phyloP scores from a whole-genome alignment of 345 rosid genomes.

The Dipteronia dyeriana region DNA sequence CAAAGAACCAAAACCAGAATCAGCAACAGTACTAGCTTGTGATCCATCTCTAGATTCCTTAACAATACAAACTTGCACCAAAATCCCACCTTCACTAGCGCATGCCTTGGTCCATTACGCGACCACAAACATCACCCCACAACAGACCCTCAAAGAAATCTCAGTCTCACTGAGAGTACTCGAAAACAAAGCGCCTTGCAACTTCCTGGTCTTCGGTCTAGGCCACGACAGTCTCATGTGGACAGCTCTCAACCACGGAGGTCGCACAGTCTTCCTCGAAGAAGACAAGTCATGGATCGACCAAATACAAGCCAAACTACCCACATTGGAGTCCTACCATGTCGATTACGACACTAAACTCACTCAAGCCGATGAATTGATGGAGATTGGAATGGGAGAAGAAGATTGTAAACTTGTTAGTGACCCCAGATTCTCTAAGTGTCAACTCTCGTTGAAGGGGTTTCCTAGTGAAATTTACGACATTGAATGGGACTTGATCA shows the following conservation, averaged over 20 bases:
- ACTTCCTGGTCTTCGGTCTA: slow-evolving; percentile 80
- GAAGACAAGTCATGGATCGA: slow-evolving; percentile 81
- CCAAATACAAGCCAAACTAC: slow-evolving; percentile 48
- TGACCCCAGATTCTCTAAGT: slow-evolving; percentile 63
- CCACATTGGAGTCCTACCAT: slow-evolving; percentile 68
- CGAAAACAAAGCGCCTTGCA: slow-evolving; percentile 74
- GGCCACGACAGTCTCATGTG: slow-evolving; percentile 97
- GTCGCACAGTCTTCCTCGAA: slow-evolving; percentile 83
- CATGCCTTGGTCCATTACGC: slow-evolving; percentile 74
- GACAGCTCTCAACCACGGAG: slow-evolving; percentile 76
- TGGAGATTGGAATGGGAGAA: slow-evolving; percentile 40
- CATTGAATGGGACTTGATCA: slow-evolving; percentile 81
- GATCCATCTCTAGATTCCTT: slow-evolving; percentile 21
- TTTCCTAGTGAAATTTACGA: slow-evolving; percentile 72
- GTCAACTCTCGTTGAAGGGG: slow-evolving; percentile 61
- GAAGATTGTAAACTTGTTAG: slow-evolving; percentile 44
- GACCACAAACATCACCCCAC: slow-evolving; percentile 80
- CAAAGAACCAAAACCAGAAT: background rate
- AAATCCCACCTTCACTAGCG: slow-evolving; percentile 66
- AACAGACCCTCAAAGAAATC: slow-evolving; percentile 79
- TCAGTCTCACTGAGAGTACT: slow-evolving; percentile 65
- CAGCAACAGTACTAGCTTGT: slow-evolving; percentile 7
- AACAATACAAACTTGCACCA: slow-evolving; percentile 38
- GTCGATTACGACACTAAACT: slow-evolving; percentile 73
- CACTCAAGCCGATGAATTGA: slow-evolving; percentile 51